These are phyloP conservation scores for Pseudogymnoascus sp. DNA, from an alignment of 2,329 filamentous ascomycete genomes.

Conservation along the genomic window DNA sequence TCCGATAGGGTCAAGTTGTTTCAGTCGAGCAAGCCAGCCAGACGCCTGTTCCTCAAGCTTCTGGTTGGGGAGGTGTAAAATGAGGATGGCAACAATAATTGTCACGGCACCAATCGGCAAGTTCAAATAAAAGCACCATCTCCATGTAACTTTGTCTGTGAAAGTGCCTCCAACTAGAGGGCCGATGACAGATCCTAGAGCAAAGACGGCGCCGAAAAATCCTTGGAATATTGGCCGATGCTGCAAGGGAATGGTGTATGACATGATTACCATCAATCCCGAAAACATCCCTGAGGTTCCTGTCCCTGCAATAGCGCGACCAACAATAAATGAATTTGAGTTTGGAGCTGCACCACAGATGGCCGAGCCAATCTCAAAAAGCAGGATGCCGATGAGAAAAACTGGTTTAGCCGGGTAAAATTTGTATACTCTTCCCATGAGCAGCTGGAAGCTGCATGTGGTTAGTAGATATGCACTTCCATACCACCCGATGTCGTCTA, in stretches of 20 bases:
- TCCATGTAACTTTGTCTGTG: conserved; percentile 29
- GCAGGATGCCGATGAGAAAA: conserved; percentile 19
- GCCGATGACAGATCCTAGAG: conserved; percentile 23
- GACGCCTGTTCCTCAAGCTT: conserved; percentile 31
- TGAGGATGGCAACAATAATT: conserved; percentile 29
- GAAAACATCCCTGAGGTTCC: conserved; percentile 25
- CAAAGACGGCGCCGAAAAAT: conserved; percentile 19
- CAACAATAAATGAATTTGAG: conserved; percentile 25
- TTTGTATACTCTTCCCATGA: conserved; percentile 22
- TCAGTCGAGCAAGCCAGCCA: conserved; percentile 30
- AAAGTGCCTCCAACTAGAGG: conserved; percentile 33
- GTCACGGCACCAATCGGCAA: conserved; percentile 33
- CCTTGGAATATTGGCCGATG: conserved; percentile 18
- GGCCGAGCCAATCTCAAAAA: conserved; percentile 28
- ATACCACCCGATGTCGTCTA: conserved; percentile 29
- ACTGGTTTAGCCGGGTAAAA: conserved; percentile 24
- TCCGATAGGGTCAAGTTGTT: conserved; percentile 29
- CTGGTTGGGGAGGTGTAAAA: conserved; percentile 30
- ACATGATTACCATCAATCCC: conserved; percentile 24
- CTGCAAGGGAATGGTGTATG: conserved; percentile 19
- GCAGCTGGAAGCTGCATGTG: conserved; percentile 19
- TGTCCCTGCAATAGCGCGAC: conserved; percentile 25
- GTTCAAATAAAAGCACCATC: conserved; percentile 30
- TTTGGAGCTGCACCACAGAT: conserved; percentile 24
- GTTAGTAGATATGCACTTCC: conserved; percentile 30